Base-by-base conservation (phyloP, 192 early-diverging fungal species). In the Pecoramyces ruminantium region DNA sequence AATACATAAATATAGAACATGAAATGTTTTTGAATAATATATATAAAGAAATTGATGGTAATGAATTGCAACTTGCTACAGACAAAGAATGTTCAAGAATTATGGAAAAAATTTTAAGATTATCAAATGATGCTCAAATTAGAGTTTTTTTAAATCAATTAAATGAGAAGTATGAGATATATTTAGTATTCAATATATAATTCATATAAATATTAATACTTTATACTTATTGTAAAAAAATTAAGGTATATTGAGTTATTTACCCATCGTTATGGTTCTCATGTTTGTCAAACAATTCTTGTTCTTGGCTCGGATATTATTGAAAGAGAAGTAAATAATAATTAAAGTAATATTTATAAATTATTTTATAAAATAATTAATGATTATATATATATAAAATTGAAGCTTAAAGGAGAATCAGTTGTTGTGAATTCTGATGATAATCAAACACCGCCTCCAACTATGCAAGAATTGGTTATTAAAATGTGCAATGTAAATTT, bases 221-320 rank as follows among this genome's bases (percentile, higher is more conserved):
- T n/a, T n/a, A n/a, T n/a, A n/a, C n/a, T n/a, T n/a, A n/a, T n/a
- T n/a, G n/a, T n/a, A n/a, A n/a, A n/a, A n/a, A n/a, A n/a, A n/a
- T n/a, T n/a, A n/a, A 78, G 79, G 29, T 88, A 85, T 40, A 80
- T 89, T 29, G 88, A 90, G 79, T 86, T 96, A 51, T 94, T 94
- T 38, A 87, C 90, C 25, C 94, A 96, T 82, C 93, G 92, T 78
- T 96, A 94, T 82, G 94, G 93, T 4, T 96, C 94, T 1, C 95
- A 96, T 81, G 94, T 95, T 0, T 90, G 91, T 78, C 95, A 96
- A 87, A 94, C 95, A 21, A 82, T 96, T 25, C 83, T 96, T 77
- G 87, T 89, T 14, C 82, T 95, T 9, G 90, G 88, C 28, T 92
- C 93, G 1, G 89, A 91, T 80, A 85, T 93, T 78, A 88, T 95